These are phyloP conservation scores for Trifolium subterraneum DNA, from an alignment of 306 rosid species.

Conservation along the genomic window DNA sequence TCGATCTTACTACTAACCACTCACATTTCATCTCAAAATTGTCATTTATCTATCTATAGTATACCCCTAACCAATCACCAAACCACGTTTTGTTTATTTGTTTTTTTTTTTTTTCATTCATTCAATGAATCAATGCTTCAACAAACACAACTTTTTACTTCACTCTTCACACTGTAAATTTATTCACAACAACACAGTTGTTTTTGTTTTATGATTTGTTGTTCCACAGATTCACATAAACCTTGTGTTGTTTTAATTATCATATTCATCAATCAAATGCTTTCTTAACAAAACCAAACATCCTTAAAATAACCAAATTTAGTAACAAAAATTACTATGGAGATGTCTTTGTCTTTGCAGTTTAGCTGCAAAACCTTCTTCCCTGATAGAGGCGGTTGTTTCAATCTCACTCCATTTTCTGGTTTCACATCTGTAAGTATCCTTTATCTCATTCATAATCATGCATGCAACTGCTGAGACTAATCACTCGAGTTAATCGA, in stretches of 20 bases:
- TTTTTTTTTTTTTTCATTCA: too few relatives aligned
- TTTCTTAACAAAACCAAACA: neutral
- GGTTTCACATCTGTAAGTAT: constrained; percentile 13
- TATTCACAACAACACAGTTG: neutral
- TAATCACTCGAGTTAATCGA: too few relatives aligned
- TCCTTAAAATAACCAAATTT: neutral
- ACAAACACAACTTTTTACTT: neutral
- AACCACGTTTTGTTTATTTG: too few relatives aligned
- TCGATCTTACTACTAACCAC: neutral
- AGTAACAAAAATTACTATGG: neutral
- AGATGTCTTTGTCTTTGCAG: neutral
- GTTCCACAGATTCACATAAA: neutral
- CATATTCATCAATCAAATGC: constrained; percentile 8
- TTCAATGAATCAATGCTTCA: neutral
- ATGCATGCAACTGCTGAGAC: neutral
- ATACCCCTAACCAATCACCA: neutral
- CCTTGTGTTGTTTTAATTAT: neutral
- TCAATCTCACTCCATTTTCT: constrained; percentile 52
- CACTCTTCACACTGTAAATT: neutral
- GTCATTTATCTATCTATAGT: neutral
- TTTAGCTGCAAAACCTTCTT: constrained; percentile 36
- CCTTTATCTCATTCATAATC: neutral
- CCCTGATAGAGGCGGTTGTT: constrained; percentile 41
- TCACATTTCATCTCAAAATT: neutral
- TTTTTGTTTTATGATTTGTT: neutral